phyloP scores from a whole-genome alignment of 345 rosid species.

The Hibiscus tridactylites region DNA sequence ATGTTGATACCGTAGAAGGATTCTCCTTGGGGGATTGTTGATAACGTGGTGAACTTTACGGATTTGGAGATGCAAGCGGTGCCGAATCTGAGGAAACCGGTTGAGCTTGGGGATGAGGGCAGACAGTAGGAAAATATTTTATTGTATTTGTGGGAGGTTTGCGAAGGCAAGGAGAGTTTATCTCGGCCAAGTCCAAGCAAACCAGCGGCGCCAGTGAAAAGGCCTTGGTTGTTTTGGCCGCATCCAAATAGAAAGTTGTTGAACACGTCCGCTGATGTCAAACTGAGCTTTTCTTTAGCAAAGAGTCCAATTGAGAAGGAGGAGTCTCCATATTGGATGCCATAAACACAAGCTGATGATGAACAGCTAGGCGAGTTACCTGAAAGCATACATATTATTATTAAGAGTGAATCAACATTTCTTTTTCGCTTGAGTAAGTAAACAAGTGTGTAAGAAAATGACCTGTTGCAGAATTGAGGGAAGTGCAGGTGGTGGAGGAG shows the following conservation, averaged over 20 bases:
- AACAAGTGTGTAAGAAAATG: background rate
- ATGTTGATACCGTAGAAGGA: conserved; percentile 67
- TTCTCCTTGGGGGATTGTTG: conserved; percentile 22
- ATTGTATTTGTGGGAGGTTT: conserved; percentile 49
- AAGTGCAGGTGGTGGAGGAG: conserved; percentile 29
- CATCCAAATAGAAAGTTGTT: too few species aligned
- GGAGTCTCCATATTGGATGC: conserved; percentile 23
- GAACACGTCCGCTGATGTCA: too few species aligned
- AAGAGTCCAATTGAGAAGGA: conserved; percentile 46
- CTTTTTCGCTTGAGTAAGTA: too few species aligned
- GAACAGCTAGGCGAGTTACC: too few species aligned
- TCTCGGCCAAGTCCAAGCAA: conserved; percentile 39
- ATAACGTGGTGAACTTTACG: conserved; percentile 50
- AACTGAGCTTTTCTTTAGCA: conserved; percentile 36
- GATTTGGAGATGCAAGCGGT: conserved; percentile 21
- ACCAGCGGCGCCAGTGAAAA: conserved; percentile 22
- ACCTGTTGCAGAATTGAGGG: conserved; percentile 64
- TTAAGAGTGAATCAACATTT: too few species aligned
- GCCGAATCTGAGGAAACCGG: conserved; percentile 76
- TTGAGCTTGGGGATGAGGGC: conserved; percentile 53
- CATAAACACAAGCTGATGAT: too few species aligned
- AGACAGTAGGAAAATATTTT: conserved; percentile 80
- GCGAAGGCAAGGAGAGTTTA: conserved; percentile 54
- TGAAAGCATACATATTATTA: too few species aligned
- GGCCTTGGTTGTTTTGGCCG: too few species aligned